Percentiles rank a stretch among this genome's conserved stretches.
These are phyloP conservation scores for Neurospora hispaniola DNA, from an alignment of 495 filamentous ascomycete species.

Conservation along the genomic window DNA sequence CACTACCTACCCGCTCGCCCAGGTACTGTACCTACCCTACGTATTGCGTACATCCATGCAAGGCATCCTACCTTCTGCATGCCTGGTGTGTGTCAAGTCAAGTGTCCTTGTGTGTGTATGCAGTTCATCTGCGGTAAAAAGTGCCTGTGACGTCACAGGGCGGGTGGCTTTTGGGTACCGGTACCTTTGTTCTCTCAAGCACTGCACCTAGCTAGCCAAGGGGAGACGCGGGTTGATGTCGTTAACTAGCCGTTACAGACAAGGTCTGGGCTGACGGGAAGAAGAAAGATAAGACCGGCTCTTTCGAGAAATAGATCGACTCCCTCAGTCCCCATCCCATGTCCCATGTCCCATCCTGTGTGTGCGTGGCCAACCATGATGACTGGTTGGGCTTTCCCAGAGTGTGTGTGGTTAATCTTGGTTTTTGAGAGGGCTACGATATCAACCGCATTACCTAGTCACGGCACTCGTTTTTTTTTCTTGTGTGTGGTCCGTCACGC, in stretches of 20 bases:
- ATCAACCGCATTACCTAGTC: not conserved
- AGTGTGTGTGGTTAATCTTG: not conserved
- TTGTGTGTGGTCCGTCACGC: not conserved
- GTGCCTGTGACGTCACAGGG: not conserved
- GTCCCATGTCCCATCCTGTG: not conserved
- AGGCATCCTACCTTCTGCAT: not conserved
- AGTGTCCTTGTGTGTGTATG: not conserved
- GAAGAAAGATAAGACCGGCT: not conserved
- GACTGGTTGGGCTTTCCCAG: not conserved
- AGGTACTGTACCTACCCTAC: too few species aligned
- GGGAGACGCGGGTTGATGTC: not conserved
- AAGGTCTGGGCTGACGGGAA: not conserved
- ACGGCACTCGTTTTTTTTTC: not conserved
- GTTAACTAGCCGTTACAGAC: not conserved
- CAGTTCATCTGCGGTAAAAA: not conserved
- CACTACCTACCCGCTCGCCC: not conserved
- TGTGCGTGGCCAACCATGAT: not conserved
- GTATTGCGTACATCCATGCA: not conserved
- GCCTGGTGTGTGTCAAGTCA: not conserved
- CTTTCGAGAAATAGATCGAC: not conserved
- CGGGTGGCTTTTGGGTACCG: not conserved
- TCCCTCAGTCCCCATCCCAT: not conserved
- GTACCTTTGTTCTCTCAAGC: not conserved
- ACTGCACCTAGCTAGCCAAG: too few species aligned
- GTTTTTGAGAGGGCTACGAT: not conserved